These are phyloP conservation scores for Cardamine chenopodiifolia DNA, from an alignment of 345 rosid species.

Conservation along the genomic window DNA sequence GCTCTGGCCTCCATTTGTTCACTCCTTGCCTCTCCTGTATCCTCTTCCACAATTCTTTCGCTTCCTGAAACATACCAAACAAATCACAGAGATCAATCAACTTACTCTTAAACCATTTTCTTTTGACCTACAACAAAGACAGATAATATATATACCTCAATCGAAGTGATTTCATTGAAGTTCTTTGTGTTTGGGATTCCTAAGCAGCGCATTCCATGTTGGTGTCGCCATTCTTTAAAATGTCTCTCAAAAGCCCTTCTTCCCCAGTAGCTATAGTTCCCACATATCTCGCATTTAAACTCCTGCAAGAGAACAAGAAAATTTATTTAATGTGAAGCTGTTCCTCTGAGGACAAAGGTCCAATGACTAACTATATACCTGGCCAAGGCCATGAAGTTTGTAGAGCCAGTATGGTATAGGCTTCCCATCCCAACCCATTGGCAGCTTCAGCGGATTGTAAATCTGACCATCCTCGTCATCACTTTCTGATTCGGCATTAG, in stretches of 20 bases:
- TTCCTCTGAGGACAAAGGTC: not conserved
- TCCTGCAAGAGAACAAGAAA: constrained; percentile 52
- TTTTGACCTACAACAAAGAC: not conserved
- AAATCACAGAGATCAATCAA: constrained; percentile 12
- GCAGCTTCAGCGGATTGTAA: constrained; percentile 91
- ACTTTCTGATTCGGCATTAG: constrained; percentile 87
- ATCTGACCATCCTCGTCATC: constrained; percentile 96
- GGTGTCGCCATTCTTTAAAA: constrained; percentile 98
- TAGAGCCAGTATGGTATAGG: constrained; percentile 99
- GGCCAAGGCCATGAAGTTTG: constrained; percentile 99
- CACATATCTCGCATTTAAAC: constrained; percentile 95
- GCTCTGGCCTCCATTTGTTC: constrained; percentile 98
- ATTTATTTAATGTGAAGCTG: not conserved
- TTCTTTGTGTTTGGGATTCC: constrained; percentile 99
- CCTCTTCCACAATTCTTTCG: constrained; percentile 88
- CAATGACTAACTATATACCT: constrained; percentile 49
- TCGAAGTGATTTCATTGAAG: constrained; percentile 94
- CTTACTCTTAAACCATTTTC: not conserved
- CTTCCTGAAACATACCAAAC: constrained; percentile 62
- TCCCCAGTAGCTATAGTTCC: constrained; percentile 96
- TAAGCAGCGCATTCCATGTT: constrained; percentile 99
- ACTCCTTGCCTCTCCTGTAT: constrained; percentile 85
- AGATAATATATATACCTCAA: constrained; percentile 51
- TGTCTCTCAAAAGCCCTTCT: constrained; percentile 97
- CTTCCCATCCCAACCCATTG: constrained; percentile 99